Base-by-base conservation (phyloP, 805 yeast genomes). In the Metschnikowia lochheadii region DNA sequence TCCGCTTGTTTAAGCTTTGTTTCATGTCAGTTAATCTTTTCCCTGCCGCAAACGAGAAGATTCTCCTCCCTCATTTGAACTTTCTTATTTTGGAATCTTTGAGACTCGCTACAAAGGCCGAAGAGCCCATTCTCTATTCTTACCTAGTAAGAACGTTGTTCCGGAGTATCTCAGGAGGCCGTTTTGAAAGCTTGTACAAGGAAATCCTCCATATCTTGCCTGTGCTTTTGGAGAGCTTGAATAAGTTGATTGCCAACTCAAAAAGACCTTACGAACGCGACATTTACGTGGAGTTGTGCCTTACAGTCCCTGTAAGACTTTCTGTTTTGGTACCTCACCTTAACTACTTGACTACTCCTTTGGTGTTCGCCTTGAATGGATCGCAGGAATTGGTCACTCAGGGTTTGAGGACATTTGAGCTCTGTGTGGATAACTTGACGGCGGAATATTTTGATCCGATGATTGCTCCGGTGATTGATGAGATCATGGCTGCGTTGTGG, bases 361-460 rank as follows among this genome's bases (percentile, higher is more conserved):
- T 94, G 45, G 97, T 92, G 0, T 81, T 83, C 56, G 97, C 99
- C 0, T 72, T 94, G 54, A 87, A 87, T 62, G 96, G 96, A 0
- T 79, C 89, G 0, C 96, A 85, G 54, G 99, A 94, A 55, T 78
- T 95, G 40, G 94, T 94, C 1, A 83, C 91, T 44, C 99, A 94
- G 67, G 99, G 99, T 42, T 72, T 94, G 55, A 76, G 99, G 55
- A 95, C 99, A 0, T 79, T 94, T 51, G 99, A 94, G 63, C 76
- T 94, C 6, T 94, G 99, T 64, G 97, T 94, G 21, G 99, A 94
- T 62, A 94, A 95, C 61, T 69, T 94, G 53, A 95, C 98, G 0
- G 96, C 98, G 0, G 96, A 91, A 56, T 94, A 91, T 66, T 90
- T 94, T 66, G 99, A 94, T 61, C 98, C 99, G 2, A 91, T 94